These are phyloP conservation scores for Gnetum montanum DNA, from an alignment of 75 land plant species.

Conservation along the genomic window DNA sequence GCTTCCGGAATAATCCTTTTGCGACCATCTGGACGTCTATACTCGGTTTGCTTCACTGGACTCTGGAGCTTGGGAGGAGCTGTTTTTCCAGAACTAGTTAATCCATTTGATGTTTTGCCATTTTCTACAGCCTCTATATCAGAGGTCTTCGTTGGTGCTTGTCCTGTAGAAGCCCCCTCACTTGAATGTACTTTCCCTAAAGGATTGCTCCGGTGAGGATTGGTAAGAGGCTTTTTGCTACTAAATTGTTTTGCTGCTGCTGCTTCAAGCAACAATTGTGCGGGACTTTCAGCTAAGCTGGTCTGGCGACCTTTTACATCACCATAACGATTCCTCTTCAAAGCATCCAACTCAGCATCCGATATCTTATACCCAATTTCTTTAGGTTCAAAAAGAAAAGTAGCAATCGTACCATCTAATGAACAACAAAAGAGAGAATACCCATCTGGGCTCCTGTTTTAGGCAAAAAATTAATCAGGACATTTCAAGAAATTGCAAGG, in stretches of 20 bases:
- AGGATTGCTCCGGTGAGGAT: constrained; percentile 15
- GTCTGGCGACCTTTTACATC: constrained; percentile 64
- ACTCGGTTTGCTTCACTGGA: constrained; percentile 91
- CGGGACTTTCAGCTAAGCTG: constrained; percentile 59
- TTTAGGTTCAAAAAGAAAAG: constrained; percentile 84
- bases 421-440: constrained; percentile 96
- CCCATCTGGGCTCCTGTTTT: constrained; percentile 96
- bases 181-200: constrained; percentile 24
- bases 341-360: constrained; percentile 77
- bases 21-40: constrained; percentile 89
- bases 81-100: constrained; percentile 26
- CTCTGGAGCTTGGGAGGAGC: constrained; percentile 31
- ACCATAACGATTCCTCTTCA: constrained; percentile 87
- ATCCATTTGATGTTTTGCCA: constrained; percentile 26
- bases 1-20: constrained; percentile 96
- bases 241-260: constrained; percentile 45
- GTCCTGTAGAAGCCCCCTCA: constrained; percentile 5
- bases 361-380: constrained; percentile 73
- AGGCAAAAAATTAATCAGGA: neutral
- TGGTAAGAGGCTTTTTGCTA: constrained; percentile 28
- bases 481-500: neutral
- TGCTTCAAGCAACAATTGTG: constrained; percentile 62
- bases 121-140: constrained; percentile 18
- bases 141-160: constrained; percentile 14
- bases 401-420: constrained; percentile 87